Percentiles rank a stretch among this genome's conserved stretches.
phyloP scores from a whole-genome alignment of 2,329 filamentous ascomycete species.

The Penicillium sp. region DNA sequence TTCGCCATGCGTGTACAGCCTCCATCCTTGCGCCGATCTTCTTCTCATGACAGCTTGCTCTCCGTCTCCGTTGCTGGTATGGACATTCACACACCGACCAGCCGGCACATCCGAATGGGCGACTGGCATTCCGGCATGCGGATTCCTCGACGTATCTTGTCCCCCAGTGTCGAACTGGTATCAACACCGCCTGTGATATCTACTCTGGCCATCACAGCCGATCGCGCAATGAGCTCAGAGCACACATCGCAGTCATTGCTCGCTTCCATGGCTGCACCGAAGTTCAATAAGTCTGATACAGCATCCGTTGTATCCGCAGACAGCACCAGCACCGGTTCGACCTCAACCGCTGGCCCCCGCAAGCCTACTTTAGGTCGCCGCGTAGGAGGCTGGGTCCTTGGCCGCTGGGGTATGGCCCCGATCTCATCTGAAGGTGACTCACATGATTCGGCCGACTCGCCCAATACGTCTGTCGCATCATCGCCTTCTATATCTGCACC shows the following conservation, averaged over 20 bases:
- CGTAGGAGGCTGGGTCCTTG: slow-evolving; percentile 65
- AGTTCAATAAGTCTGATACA: slow-evolving; percentile 14
- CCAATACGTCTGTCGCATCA: slow-evolving; percentile 5
- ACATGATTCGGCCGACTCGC: background rate
- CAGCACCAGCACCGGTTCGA: slow-evolving; percentile 22
- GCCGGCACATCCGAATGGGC: slow-evolving; percentile 72
- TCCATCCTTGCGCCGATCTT: slow-evolving; percentile 60
- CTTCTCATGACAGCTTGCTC: slow-evolving; percentile 85
- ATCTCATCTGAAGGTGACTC: slow-evolving; percentile 16
- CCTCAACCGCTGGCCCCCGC: slow-evolving; percentile 17
- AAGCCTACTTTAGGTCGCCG: slow-evolving; percentile 49
- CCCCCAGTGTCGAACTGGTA: slow-evolving; percentile 44
- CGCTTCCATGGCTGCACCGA: slow-evolving; percentile 37
- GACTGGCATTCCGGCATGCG: slow-evolving; percentile 50
- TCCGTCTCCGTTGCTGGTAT: slow-evolving; percentile 84
- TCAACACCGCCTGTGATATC: slow-evolving; percentile 42
- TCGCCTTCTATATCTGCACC: slow-evolving; percentile 41
- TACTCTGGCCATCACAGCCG: slow-evolving; percentile 36
- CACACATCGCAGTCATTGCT: slow-evolving; percentile 37
- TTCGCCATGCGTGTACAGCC: slow-evolving; percentile 24
- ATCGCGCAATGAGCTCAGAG: slow-evolving; percentile 26
- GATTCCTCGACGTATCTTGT: slow-evolving; percentile 49
- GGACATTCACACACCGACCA: slow-evolving; percentile 81
- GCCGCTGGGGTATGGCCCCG: slow-evolving; percentile 61
- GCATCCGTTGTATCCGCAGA: slow-evolving; percentile 29